A percentile compares a stretch with the other conserved stretches of the same genome.
phyloP scores from a whole-genome alignment of 805 yeast species.

The Metschnikowia similis region DNA sequence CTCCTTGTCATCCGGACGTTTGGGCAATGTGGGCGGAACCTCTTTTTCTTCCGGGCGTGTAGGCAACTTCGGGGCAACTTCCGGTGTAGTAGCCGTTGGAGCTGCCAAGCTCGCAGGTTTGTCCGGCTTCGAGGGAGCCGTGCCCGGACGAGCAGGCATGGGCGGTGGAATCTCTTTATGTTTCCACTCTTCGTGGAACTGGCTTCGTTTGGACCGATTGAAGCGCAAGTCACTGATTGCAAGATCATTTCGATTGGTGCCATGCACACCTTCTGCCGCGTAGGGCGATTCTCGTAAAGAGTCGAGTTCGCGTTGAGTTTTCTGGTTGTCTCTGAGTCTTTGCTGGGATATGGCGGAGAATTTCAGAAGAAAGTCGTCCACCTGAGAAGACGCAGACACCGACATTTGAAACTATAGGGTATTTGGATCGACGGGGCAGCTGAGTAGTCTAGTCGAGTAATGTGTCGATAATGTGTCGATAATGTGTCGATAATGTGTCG shows the following conservation, averaged over 20 bases:
- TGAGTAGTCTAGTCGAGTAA: too few relatives aligned
- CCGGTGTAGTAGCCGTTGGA: not conserved
- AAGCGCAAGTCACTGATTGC: slow-evolving; percentile 16
- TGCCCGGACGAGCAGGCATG: slow-evolving; percentile 8
- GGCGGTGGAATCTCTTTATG: slow-evolving; percentile 16
- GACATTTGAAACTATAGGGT: not conserved
- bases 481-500: too few relatives aligned
- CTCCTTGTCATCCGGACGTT: not conserved
- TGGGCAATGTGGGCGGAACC: slow-evolving; percentile 3
- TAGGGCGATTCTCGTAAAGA: slow-evolving; percentile 18
- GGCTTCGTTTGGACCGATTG: slow-evolving; percentile 12
- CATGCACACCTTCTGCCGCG: not conserved
- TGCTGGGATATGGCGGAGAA: slow-evolving; percentile 36
- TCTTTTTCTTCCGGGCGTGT: not conserved
- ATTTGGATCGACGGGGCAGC: not conserved
- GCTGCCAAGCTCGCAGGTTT: not conserved
- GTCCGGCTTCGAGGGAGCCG: not conserved
- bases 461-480: too few relatives aligned
- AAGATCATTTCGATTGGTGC: not conserved
- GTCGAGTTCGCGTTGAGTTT: slow-evolving; percentile 31
- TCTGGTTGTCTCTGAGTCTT: slow-evolving; percentile 30
- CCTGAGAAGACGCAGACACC: slow-evolving; percentile 29
- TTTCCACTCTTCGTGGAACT: slow-evolving; percentile 6
- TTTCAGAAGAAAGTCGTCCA: slow-evolving; percentile 35
- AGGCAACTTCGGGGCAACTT: not conserved